Evolutionary conservation across 2,329 filamentous ascomycete genomes (phyloP).

Genomic region (Cucurbitaria berberidis): DNA sequence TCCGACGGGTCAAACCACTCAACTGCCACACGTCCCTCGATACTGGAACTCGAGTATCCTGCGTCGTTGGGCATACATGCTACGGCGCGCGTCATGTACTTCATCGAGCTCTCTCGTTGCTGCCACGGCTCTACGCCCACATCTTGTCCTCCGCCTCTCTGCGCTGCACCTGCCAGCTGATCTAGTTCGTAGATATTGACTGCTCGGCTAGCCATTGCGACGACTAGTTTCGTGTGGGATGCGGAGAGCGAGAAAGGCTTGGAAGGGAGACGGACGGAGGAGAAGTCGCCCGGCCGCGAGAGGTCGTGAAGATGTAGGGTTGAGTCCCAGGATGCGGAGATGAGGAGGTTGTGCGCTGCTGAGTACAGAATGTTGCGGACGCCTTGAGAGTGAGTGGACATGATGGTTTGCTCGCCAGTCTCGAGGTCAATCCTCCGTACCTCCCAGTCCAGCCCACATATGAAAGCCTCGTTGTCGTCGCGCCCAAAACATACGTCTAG

Average conservation of each 20-base stretch:
- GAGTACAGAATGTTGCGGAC: conserved; percentile 87
- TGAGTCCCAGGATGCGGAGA: conserved; percentile 93
- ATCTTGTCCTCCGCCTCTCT: conserved; percentile 22
- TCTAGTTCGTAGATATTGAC: conserved; percentile 92
- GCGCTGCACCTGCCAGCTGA: conserved; percentile 58
- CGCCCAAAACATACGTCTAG: conserved; percentile 90
- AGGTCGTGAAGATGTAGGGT: conserved; percentile 85
- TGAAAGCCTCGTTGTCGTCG: conserved; percentile 82
- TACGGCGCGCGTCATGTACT: conserved; percentile 93
- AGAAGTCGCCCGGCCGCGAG: conserved; percentile 60
- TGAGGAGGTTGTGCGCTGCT: conserved; percentile 73
- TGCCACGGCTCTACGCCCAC: conserved; percentile 81
- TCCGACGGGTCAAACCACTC: conserved; percentile 95
- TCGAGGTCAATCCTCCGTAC: conserved; percentile 81
- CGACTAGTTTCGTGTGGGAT: conserved; percentile 85
- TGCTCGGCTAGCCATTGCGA: conserved; percentile 93
- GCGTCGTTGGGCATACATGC: conserved; percentile 96
- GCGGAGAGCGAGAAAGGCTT: conserved; percentile 86
- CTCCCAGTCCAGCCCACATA: conserved; percentile 83
- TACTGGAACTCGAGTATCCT: conserved; percentile 89
- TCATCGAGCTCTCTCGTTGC: conserved; percentile 88
- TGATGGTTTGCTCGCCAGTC: conserved; percentile 72
- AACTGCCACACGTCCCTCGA: conserved; percentile 93
- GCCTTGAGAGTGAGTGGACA: conserved; percentile 79
- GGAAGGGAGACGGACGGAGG: conserved; percentile 73